Percentiles rank a stretch among this genome's conserved stretches.
These are phyloP conservation scores for Amylocarpus encephaloides DNA, from an alignment of 2,329 filamentous ascomycete species.

Conservation along the genomic window DNA sequence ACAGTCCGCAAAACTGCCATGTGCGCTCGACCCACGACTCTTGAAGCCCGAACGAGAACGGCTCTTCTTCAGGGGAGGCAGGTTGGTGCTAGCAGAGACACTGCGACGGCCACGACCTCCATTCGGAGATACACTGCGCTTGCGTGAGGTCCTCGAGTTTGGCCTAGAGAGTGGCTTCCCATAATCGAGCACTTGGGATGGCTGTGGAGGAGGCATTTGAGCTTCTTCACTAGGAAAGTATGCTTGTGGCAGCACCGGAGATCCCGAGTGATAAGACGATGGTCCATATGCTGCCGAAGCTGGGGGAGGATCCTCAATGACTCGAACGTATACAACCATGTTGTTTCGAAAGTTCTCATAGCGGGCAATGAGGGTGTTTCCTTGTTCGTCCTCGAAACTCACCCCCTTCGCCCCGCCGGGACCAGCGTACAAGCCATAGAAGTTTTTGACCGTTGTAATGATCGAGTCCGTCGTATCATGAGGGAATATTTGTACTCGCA, in stretches of 20 bases:
- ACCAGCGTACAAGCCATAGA: constrained; percentile 89
- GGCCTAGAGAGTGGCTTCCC: constrained; percentile 60
- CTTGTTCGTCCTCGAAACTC: constrained; percentile 87
- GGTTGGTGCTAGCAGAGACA: constrained; percentile 57
- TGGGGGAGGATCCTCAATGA: constrained; percentile 56
- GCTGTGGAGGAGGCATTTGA: constrained; percentile 54
- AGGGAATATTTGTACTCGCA: constrained; percentile 84
- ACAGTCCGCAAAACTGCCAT: constrained; percentile 48
- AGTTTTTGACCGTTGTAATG: constrained; percentile 97
- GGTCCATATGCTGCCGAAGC: constrained; percentile 44
- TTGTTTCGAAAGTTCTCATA: constrained; percentile 94
- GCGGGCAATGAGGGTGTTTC: constrained; percentile 85
- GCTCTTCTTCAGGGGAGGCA: constrained; percentile 51
- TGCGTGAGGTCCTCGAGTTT: constrained; percentile 62
- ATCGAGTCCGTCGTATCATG: constrained; percentile 98
- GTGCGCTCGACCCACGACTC: constrained; percentile 54
- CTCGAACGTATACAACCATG: constrained; percentile 89
- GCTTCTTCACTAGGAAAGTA: constrained; percentile 56
- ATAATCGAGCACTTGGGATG: constrained; percentile 45
- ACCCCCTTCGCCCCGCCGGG: constrained; percentile 67
- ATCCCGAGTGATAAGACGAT: constrained; percentile 45
- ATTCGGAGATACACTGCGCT: constrained; percentile 73
- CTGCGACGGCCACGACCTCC: constrained; percentile 67
- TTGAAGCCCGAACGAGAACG: constrained; percentile 62
- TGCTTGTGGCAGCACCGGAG: constrained; percentile 46